Evolutionary conservation across 1,139 yeast species (phyloP), one percentile per base, ranked within the genome.

Genomic region (Nakaseomyces delphensis): DNA sequence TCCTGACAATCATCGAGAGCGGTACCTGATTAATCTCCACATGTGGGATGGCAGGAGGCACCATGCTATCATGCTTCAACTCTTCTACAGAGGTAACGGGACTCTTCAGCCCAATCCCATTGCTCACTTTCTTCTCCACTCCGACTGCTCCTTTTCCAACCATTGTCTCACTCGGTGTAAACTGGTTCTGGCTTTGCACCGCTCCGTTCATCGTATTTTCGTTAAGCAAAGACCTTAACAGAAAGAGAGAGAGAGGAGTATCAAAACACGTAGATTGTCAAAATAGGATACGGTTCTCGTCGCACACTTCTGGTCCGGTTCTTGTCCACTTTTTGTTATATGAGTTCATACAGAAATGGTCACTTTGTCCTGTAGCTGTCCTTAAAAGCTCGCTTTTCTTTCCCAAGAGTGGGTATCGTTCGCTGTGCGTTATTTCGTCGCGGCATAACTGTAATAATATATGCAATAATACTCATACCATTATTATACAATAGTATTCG

Each of bases 11-110:
- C 41, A 58, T 40, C 8, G 64, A 48, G 36, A 62, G 48, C 11
- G 62, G 54, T 3, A 57, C 50, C 45, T 62, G 65, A 37, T 62
- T 62, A 31, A 59, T 55, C 38, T 60, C 60, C 5, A 62, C 65
- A 52, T 60, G 64, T n/a, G 63, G 63, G 16, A 62, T 43, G 7
- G 52, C 47, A 2, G 63, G 61, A 9, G 56, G 53, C 13, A 43
- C 31, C 19, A 18, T 20, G 16, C 20, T 14, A 7, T 20, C 28
- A 39, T n/a, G 33, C 20, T 28, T 18, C 21, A 33, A 24, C 15
- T 31, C 25, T n/a, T 33, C 38, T 20, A 31, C 23, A 3, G 30
- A 28, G 7, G 29, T 33, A 18, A 19, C 39, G 16, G 39, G 21
- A 16, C 27, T 29, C n/a, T 15, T 25, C 40, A 36, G 32, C 43